These are phyloP conservation scores for Orbilia blumenaviensis DNA, from an alignment of 2,329 filamentous ascomycete genomes.

Conservation along the genomic window DNA sequence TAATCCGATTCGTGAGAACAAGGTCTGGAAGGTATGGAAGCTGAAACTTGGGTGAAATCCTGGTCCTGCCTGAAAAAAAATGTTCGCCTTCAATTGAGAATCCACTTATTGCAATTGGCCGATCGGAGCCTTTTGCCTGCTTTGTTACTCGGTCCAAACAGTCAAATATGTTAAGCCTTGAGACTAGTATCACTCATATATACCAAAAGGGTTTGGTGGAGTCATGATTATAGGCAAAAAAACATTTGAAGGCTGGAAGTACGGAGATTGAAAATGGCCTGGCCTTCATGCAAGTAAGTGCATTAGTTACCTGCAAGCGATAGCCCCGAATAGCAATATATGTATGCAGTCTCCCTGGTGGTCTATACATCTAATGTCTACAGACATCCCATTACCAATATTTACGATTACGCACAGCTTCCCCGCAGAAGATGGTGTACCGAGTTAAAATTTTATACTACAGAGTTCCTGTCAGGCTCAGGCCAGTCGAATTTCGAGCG, in stretches of 20 bases:
- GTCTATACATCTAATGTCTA: not conserved
- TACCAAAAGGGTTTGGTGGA: not conserved
- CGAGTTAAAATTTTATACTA: not conserved
- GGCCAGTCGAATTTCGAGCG: slow-evolving; percentile 27
- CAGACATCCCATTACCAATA: slow-evolving; percentile 13
- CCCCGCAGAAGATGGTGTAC: not conserved
- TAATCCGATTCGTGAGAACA: not conserved
- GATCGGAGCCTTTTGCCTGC: too few species aligned
- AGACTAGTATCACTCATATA: not conserved
- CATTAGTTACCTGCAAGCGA: slow-evolving; percentile 42
- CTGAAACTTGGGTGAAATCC: not conserved
- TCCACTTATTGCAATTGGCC: too few species aligned
- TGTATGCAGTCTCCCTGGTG: not conserved
- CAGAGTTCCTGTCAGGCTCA: slow-evolving; percentile 1
- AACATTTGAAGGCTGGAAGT: not conserved
- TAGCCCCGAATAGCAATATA: slow-evolving; percentile 10
- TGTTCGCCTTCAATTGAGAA: not conserved
- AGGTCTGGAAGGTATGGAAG: not conserved
- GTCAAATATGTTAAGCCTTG: too few species aligned
- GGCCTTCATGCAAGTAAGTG: slow-evolving; percentile 44
- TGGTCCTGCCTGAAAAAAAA: not conserved
- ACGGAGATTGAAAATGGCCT: slow-evolving; percentile 1
- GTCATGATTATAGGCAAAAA: not conserved
- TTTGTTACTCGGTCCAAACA: too few species aligned
- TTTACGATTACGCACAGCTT: slow-evolving; percentile 27